Percentiles rank a stretch among this genome's conserved stretches.
phyloP scores from a whole-genome alignment of 129 eudicot species.

The Oenanthe sinensis region DNA sequence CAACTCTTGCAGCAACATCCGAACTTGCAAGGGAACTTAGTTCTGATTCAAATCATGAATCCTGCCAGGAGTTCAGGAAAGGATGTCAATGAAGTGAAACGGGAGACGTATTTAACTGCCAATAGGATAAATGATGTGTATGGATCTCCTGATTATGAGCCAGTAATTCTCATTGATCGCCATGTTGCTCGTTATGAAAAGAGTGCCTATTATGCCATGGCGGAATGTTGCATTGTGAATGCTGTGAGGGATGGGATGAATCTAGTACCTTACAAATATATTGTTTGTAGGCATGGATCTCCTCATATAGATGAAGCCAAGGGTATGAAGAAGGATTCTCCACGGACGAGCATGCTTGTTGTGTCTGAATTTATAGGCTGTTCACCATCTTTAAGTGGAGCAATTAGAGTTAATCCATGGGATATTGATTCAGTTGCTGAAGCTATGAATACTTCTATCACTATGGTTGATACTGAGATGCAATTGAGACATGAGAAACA shows the following conservation, averaged over 20 bases:
- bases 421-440: conserved; percentile 48
- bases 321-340: conserved; percentile 22
- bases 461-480: conserved; percentile 37
- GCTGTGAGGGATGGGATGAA: conserved; percentile 61
- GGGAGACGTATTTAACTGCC: conserved; percentile 26
- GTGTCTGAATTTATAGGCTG: conserved; percentile 63
- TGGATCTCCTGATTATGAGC: conserved; percentile 28
- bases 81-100: conserved; percentile 49
- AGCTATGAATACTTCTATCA: conserved; percentile 44
- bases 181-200: conserved; percentile 29
- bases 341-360: conserved; percentile 37
- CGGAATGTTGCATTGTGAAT: conserved; percentile 48
- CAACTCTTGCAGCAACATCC: conserved; percentile 31
- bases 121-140: conserved; percentile 28
- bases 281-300: conserved; percentile 50
- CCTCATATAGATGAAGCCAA: conserved; percentile 19
- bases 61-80: conserved; percentile 53
- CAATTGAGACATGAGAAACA: conserved; percentile 50
- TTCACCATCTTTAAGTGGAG: conserved; percentile 62
- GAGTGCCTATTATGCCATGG: conserved; percentile 43
- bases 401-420: conserved; percentile 64
- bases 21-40: conserved; percentile 28
- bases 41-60: conserved; percentile 38
- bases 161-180: conserved; percentile 35
- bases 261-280: conserved; percentile 47